phyloP scores from a whole-genome alignment of 164 flowering plant genomes.

The Chimonanthus salicifolius region DNA sequence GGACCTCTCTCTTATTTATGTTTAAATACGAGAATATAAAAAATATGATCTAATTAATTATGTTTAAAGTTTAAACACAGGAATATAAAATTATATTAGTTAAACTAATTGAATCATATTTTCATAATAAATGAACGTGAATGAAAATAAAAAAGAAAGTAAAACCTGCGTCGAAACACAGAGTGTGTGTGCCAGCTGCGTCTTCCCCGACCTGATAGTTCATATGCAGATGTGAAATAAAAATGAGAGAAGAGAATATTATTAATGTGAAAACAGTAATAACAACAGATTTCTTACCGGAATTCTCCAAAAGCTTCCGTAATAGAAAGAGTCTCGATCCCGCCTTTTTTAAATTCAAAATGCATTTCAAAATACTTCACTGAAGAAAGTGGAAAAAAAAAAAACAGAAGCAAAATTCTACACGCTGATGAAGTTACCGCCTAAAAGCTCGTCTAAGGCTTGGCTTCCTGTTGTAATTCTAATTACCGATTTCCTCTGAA shows the following conservation, averaged over 20 bases:
- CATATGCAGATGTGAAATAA: no score
- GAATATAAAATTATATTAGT: no score
- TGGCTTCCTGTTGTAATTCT: slow-evolving; percentile 94
- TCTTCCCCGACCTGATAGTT: slow-evolving; percentile 79
- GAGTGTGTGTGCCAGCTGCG: slow-evolving; percentile 98
- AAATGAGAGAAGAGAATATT: no score
- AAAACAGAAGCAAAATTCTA: slow-evolving; percentile 5
- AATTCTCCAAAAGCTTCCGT: slow-evolving; percentile 99
- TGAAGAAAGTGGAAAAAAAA: neutral
- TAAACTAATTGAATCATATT: no score
- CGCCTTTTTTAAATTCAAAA: slow-evolving; percentile 46
- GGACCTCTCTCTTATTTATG: no score
- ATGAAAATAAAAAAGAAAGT: neutral
- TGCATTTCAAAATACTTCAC: neutral
- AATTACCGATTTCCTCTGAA: slow-evolving; percentile 77
- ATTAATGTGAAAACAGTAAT: neutral
- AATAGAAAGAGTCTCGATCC: slow-evolving; percentile 78
- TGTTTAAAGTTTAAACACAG: no score
- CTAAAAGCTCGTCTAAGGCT: slow-evolving; percentile 91
- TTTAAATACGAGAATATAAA: no score
- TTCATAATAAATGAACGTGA: no score
- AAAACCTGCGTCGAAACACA: slow-evolving; percentile 93
- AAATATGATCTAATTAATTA: no score
- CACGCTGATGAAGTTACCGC: slow-evolving; percentile 42
- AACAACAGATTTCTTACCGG: slow-evolving; percentile 38